phyloP scores from a whole-genome alignment of 805 yeast genomes.

The Schizosaccharomyces osmophilus region DNA sequence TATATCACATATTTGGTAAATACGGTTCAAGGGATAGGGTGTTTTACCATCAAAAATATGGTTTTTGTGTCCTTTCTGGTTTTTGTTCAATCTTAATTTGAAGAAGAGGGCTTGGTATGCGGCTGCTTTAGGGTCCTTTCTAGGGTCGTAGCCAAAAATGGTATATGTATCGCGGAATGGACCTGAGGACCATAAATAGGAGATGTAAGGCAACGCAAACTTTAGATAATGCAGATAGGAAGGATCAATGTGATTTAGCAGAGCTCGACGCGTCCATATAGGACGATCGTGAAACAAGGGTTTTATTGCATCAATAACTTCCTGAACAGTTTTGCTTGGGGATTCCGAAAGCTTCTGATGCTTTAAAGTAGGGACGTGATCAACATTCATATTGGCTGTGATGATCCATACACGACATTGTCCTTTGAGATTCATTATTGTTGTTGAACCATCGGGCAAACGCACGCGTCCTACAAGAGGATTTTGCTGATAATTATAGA shows the following conservation, averaged over 20 bases:
- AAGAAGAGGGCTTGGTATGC: slow-evolving; percentile 70
- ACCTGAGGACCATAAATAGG: slow-evolving; percentile 64
- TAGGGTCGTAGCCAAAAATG: slow-evolving; percentile 57
- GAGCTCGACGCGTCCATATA: slow-evolving; percentile 60
- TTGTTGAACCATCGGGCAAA: slow-evolving; percentile 23
- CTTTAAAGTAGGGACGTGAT: background rate
- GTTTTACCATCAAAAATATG: slow-evolving; percentile 49
- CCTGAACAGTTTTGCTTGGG: slow-evolving; percentile 6
- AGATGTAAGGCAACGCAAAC: slow-evolving; percentile 61
- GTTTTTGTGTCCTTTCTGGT: slow-evolving; percentile 13
- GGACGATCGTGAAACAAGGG: slow-evolving; percentile 45
- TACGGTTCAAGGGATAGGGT: slow-evolving; percentile 35
- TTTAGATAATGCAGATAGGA: slow-evolving; percentile 23
- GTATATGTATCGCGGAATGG: slow-evolving; percentile 86
- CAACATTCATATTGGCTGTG: background rate
- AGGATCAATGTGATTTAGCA: slow-evolving; percentile 16
- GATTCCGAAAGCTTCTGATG: background rate
- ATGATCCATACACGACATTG: background rate
- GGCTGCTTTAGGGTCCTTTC: slow-evolving; percentile 27
- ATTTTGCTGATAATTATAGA: slow-evolving; percentile 29
- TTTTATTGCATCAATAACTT: slow-evolving; percentile 14
- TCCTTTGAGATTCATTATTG: slow-evolving; percentile 11
- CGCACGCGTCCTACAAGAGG: slow-evolving; percentile 30
- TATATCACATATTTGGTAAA: slow-evolving; percentile 61
- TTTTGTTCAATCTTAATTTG: slow-evolving; percentile 19